A percentile compares a stretch with the other conserved stretches of the same genome.
Conservation (phyloP, 805 yeast genomes). For the Teunomyces cretensis region DNA sequence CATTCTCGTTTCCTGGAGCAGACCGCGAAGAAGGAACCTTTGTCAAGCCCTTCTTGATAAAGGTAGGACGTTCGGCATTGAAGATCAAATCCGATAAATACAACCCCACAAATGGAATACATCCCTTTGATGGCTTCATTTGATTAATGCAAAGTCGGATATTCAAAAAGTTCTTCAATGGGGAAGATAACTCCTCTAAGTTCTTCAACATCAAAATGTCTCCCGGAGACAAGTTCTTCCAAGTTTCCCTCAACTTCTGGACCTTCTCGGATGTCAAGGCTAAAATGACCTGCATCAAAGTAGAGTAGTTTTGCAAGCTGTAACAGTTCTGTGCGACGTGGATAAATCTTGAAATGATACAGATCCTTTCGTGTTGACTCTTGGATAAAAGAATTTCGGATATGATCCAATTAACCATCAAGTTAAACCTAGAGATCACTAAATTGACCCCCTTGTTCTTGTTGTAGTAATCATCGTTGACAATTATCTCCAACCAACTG, state of each 20-base stretch:
- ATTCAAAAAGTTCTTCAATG: conserved; percentile 67
- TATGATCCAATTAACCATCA: conserved; percentile 88
- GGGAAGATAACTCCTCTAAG: conserved; percentile 70
- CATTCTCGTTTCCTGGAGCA: conserved; percentile 1
- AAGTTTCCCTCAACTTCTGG: conserved; percentile 61
- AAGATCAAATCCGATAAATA: conserved; percentile 80
- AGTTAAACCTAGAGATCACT: conserved; percentile 80
- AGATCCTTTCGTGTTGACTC: conserved; percentile 55
- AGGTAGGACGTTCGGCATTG: conserved; percentile 63
- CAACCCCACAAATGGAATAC: conserved; percentile 87
- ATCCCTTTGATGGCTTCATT: conserved; percentile 65
- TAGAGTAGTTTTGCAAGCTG: conserved; percentile 74
- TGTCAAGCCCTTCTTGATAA: conserved; percentile 23
- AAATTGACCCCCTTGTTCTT: conserved; percentile 72
- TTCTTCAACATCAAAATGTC: conserved; percentile 67
- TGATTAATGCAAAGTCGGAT: conserved; percentile 64
- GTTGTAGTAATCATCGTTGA: conserved; percentile 49
- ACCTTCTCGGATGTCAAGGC: conserved; percentile 73
- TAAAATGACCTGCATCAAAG: conserved; percentile 81
- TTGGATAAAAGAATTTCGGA: conserved; percentile 80
- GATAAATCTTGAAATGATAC: conserved; percentile 79
- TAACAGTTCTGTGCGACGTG: conserved; percentile 80
- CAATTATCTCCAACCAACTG: conserved; percentile 80
- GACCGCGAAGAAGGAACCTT: background rate
- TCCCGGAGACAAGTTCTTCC: conserved; percentile 71